phyloP scores from a whole-genome alignment of 2,329 filamentous ascomycete species.

The Diplodia intermedia region DNA sequence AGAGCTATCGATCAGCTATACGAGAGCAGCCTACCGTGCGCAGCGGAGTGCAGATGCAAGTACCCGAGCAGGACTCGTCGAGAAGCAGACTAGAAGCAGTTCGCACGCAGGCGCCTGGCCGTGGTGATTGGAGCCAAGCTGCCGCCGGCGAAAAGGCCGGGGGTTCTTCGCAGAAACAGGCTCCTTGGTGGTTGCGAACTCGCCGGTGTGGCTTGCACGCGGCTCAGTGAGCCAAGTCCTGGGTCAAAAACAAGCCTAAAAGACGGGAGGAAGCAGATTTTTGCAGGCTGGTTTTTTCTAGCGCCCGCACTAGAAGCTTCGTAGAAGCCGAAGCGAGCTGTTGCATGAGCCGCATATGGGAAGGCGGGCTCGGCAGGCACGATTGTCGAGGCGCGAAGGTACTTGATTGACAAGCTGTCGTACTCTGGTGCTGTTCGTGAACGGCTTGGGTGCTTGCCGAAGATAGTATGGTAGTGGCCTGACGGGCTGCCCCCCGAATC shows the following conservation, averaged over 20 bases:
- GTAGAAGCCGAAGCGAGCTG: background rate
- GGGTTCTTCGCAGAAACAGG: conserved; percentile 14
- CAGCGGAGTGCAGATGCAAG: background rate
- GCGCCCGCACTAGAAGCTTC: conserved; percentile 5
- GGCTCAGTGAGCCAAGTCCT: background rate
- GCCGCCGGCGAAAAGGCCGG: conserved; percentile 22
- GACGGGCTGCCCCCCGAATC: background rate
- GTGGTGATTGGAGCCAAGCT: conserved; percentile 18
- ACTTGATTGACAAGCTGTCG: background rate
- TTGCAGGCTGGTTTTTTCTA: conserved; percentile 6
- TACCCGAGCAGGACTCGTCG: background rate
- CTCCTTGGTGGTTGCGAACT: conserved; percentile 9
- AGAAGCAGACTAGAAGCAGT: conserved; percentile 8
- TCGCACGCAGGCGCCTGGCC: background rate
- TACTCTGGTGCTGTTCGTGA: background rate
- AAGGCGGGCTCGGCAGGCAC: background rate
- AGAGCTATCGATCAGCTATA: background rate
- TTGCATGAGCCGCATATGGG: background rate
- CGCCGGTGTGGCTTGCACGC: conserved; percentile 12
- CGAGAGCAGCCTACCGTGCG: background rate
- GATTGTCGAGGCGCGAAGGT: background rate
- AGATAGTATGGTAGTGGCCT: background rate
- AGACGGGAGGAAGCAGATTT: conserved; percentile 10
- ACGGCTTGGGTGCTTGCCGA: background rate
- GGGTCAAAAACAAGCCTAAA: background rate